phyloP scores from a whole-genome alignment of 2,329 filamentous ascomycete genomes.

The Xylaria sp. region DNA sequence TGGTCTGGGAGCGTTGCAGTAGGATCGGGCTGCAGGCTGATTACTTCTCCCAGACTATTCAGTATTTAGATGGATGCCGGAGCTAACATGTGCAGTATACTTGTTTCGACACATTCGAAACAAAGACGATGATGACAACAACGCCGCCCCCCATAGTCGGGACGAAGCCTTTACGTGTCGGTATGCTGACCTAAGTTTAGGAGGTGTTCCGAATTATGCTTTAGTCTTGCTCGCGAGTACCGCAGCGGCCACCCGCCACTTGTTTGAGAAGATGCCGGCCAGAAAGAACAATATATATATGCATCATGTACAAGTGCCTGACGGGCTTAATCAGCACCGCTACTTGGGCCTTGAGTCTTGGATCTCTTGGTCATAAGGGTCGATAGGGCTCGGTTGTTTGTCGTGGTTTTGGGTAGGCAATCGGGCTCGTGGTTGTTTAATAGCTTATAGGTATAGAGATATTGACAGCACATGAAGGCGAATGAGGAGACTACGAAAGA shows the following conservation, averaged over 20 bases:
- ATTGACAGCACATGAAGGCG: not conserved
- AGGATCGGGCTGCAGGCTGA: constrained; percentile 31
- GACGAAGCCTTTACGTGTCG: too few species aligned
- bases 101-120: constrained; percentile 20
- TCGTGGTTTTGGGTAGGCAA: not conserved
- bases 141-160: not conserved
- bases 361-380: not conserved
- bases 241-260: not conserved
- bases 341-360: not conserved
- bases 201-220: constrained; percentile 10
- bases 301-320: constrained; percentile 8
- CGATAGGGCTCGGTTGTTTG: not conserved
- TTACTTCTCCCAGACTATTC: constrained; percentile 6
- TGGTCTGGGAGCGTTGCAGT: constrained; percentile 25
- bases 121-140: not conserved
- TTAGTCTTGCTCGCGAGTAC: not conserved
- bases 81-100: not conserved
- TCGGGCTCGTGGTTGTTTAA: constrained; percentile 7
- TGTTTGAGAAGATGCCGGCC: constrained; percentile 1
- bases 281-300: not conserved
- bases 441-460: not conserved
- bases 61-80: not conserved
- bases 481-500: not conserved
- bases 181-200: constrained; percentile 24
- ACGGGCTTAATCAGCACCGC: not conserved